Conservation (phyloP, 1,139 yeast genomes). For the Hyphopichia fennica region DNA sequence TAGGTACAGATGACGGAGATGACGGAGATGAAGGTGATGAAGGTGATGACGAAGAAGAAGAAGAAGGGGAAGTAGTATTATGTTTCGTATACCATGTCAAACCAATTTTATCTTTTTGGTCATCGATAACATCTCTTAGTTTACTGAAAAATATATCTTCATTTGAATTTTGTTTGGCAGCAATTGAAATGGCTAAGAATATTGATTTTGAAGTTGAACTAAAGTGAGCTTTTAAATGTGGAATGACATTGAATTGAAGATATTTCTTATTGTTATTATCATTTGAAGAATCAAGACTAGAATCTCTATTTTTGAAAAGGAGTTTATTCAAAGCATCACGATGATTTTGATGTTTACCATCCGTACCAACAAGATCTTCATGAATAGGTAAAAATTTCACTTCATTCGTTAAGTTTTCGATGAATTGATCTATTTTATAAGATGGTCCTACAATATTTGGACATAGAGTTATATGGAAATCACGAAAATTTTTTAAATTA, state of each 20-base stretch:
- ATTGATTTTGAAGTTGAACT: constrained; percentile 1
- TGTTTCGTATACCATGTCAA: neutral
- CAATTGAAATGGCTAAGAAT: neutral
- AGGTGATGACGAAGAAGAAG: neutral
- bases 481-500: constrained; percentile 7
- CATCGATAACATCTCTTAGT: neutral
- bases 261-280: neutral
- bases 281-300: neutral
- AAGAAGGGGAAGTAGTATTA: neutral
- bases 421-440: constrained; percentile 5
- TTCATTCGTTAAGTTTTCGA: constrained; percentile 3
- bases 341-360: constrained; percentile 1
- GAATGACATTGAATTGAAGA: neutral
- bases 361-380: neutral
- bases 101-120: neutral
- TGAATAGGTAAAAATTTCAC: constrained; percentile 2
- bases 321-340: constrained; percentile 2
- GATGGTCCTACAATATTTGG: constrained; percentile 6
- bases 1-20: neutral
- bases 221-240: neutral
- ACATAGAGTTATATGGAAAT: constrained; percentile 8
- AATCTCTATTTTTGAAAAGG: constrained; percentile 1
- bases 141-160: neutral
- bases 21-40: neutral
- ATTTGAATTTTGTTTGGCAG: neutral